These are phyloP conservation scores for Cystofilobasidium capitatum DNA, from an alignment of 768 basidiomycete genomes.

Conservation along the genomic window DNA sequence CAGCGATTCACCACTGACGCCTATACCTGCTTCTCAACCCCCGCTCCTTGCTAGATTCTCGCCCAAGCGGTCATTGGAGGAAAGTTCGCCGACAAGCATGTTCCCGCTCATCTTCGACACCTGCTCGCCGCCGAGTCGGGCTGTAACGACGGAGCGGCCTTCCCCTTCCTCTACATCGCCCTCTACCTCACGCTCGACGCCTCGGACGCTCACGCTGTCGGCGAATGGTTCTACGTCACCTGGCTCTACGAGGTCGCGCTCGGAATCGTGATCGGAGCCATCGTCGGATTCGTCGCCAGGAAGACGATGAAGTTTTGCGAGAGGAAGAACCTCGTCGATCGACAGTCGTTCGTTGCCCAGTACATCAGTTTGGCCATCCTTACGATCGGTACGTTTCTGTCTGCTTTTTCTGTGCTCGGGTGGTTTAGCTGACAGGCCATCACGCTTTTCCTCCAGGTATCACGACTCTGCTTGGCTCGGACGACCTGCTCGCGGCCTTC, in stretches of 20 bases:
- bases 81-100: conserved; percentile 95
- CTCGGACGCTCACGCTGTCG: conserved; percentile 53
- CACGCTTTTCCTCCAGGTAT: conserved; percentile 61
- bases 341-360: conserved; percentile 90
- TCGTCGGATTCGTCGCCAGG: conserved; percentile 68
- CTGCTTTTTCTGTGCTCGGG: neutral
- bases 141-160: conserved; percentile 80
- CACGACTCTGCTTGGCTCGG: conserved; percentile 73
- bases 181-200: conserved; percentile 72
- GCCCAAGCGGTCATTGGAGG: conserved; percentile 89
- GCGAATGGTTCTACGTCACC: conserved; percentile 69
- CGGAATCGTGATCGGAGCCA: conserved; percentile 61
- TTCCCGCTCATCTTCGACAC: conserved; percentile 62
- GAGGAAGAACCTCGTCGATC: conserved; percentile 72
- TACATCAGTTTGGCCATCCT: conserved; percentile 40
- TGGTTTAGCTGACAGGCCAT: conserved; percentile 41
- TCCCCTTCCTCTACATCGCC: conserved; percentile 46
- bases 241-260: conserved; percentile 79
- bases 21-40: neutral
- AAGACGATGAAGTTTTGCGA: conserved; percentile 91
- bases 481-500: conserved; percentile 90
- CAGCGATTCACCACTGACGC: neutral
- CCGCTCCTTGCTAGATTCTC: conserved; percentile 40
- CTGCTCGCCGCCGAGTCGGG: conserved; percentile 80
- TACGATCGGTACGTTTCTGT: conserved; percentile 35